These are phyloP conservation scores for Parasarocladium wereldwijsianum DNA, from an alignment of 2,329 filamentous ascomycete species.

Conservation along the genomic window DNA sequence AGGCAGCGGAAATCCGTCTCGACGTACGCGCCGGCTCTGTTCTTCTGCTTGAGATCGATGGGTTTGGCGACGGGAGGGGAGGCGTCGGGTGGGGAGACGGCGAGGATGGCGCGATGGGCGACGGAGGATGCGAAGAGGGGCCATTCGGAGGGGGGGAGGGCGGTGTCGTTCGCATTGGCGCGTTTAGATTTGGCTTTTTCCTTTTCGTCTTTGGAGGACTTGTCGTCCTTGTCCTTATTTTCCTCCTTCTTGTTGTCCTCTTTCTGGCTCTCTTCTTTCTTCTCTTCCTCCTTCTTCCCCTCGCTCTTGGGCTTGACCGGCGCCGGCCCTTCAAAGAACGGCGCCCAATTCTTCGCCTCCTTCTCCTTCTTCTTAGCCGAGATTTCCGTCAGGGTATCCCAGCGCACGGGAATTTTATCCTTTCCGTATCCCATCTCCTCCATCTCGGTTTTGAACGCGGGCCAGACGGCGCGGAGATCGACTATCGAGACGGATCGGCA, in stretches of 20 bases:
- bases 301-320: neutral
- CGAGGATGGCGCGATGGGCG: neutral
- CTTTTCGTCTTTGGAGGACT: too few relatives aligned
- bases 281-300: too few relatives aligned
- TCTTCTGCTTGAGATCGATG: neutral
- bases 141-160: slow-evolving; percentile 1
- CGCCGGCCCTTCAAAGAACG: slow-evolving; percentile 6
- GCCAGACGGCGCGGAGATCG: slow-evolving; percentile 7
- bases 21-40: neutral
- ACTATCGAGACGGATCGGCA: slow-evolving; percentile 6
- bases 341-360: slow-evolving; percentile 7
- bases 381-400: slow-evolving; percentile 6
- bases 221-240: too few relatives aligned
- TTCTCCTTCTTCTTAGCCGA: slow-evolving; percentile 2
- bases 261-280: neutral
- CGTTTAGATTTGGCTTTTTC: too few relatives aligned
- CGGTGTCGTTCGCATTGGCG: too few relatives aligned
- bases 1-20: neutral
- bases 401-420: slow-evolving; percentile 6
- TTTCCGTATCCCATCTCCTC: slow-evolving; percentile 6
- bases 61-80: neutral
- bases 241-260: neutral
- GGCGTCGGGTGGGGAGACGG: neutral
- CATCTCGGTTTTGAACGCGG: slow-evolving; percentile 5
- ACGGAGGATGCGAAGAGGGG: neutral